These are phyloP conservation scores for Santalum album DNA, from an alignment of 164 flowering plant genomes.

Conservation along the genomic window DNA sequence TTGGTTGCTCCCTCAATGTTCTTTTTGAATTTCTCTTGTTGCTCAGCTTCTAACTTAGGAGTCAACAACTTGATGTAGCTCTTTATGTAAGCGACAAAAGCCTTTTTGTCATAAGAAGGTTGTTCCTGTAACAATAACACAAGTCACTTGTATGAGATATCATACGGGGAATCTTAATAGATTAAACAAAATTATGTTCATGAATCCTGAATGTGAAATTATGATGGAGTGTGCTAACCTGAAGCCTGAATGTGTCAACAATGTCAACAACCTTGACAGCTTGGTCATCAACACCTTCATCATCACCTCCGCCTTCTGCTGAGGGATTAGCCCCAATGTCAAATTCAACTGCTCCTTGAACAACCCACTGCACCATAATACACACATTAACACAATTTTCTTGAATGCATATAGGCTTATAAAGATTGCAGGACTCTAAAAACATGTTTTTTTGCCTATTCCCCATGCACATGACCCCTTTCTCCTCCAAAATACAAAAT, in stretches of 20 bases:
- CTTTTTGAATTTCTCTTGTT: constrained; percentile 63
- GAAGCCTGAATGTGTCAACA: constrained; percentile 85
- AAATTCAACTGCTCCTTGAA: constrained; percentile 73
- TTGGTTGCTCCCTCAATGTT: constrained; percentile 30
- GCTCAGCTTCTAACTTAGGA: constrained; percentile 57
- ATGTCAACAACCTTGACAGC: constrained; percentile 83
- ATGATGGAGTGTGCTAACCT: constrained; percentile 31
- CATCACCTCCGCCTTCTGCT: constrained; percentile 66
- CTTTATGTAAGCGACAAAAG: constrained; percentile 37
- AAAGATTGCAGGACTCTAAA: no score
- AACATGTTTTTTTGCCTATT: no score
- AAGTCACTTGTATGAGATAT: no score
- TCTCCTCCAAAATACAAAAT: no score
- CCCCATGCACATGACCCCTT: no score
- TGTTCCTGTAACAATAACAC: constrained; percentile 57
- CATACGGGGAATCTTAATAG: no score
- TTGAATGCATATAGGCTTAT: no score
- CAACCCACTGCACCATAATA: constrained; percentile 71
- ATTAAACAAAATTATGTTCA: no score
- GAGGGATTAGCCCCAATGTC: constrained; percentile 95
- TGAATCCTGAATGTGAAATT: no score
- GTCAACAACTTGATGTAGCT: constrained; percentile 61
- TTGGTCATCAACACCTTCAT: constrained; percentile 83
- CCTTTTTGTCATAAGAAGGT: constrained; percentile 49
- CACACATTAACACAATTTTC: no score